Percentiles rank a stretch among this genome's conserved stretches.
These are phyloP conservation scores for Kingdonia uniflora DNA, from an alignment of 164 flowering plant genomes.

Conservation along the genomic window DNA sequence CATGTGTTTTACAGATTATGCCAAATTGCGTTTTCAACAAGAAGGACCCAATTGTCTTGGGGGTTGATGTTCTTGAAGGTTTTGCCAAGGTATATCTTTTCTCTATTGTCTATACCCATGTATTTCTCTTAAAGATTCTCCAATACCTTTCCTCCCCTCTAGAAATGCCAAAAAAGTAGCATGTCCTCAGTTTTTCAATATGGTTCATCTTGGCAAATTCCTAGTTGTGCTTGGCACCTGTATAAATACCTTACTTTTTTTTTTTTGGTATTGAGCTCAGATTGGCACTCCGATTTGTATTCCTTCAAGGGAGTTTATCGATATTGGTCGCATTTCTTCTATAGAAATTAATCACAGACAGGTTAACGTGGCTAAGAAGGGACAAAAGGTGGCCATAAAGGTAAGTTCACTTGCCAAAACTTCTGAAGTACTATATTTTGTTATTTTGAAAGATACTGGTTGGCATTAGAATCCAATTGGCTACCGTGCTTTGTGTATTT, in stretches of 20 bases:
- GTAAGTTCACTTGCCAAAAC: constrained; percentile 23
- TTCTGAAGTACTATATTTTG: not conserved
- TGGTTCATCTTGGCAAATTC: not conserved
- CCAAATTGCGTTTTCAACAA: constrained; percentile 85
- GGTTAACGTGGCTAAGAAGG: constrained; percentile 84
- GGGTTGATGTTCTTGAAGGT: constrained; percentile 93
- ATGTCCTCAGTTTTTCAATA: no score
- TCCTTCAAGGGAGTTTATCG: constrained; percentile 64
- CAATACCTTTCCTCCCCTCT: no score
- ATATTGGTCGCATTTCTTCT: constrained; percentile 81
- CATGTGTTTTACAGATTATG: constrained; percentile 81
- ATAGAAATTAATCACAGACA: constrained; percentile 85
- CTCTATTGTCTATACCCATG: no score
- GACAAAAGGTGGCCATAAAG: constrained; percentile 89
- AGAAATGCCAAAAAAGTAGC: no score
- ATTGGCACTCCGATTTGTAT: constrained; percentile 90
- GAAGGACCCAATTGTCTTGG: constrained; percentile 92
- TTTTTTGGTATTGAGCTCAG: constrained; percentile 24
- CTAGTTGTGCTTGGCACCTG: not conserved
- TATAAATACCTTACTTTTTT: not conserved
- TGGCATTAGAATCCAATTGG: not conserved
- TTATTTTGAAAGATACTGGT: not conserved
- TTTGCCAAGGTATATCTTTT: constrained; percentile 49
- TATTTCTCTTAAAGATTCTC: no score
- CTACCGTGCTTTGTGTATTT: not conserved